These are phyloP conservation scores for Suillus tomentosus DNA, from an alignment of 768 basidiomycete genomes.

Conservation along the genomic window DNA sequence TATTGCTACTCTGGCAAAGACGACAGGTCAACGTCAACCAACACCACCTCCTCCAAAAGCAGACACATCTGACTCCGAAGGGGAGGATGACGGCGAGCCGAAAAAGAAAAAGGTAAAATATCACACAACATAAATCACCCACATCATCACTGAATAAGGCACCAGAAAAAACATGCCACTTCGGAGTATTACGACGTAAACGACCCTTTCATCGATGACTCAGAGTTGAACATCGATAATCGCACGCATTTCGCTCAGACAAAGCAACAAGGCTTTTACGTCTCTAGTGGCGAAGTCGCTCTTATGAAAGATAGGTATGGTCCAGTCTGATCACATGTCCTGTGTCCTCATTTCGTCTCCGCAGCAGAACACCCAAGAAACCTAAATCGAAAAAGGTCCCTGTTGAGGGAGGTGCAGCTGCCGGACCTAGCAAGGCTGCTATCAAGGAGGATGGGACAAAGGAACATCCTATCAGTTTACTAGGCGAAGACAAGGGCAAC, in stretches of 20 bases:
- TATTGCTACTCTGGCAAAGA: conserved; percentile 56
- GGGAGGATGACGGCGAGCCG: conserved; percentile 43
- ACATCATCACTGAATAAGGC: conserved; percentile 14
- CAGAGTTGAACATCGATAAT: conserved; percentile 87
- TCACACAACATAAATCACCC: background rate
- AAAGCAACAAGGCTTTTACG: conserved; percentile 92
- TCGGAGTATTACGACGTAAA: conserved; percentile 86
- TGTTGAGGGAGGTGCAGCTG: conserved; percentile 19
- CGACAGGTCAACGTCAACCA: conserved; percentile 62
- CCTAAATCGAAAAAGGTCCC: conserved; percentile 62
- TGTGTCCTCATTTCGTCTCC: conserved; percentile 18
- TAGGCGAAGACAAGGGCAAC: conserved; percentile 40
- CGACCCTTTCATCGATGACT: conserved; percentile 98
- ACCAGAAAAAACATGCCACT: conserved; percentile 53
- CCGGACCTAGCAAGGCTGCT: conserved; percentile 18
- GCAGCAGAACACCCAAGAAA: conserved; percentile 62
- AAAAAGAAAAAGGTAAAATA: conserved; percentile 41
- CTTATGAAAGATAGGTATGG: conserved; percentile 72
- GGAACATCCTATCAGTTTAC: conserved; percentile 52
- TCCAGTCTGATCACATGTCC: conserved; percentile 13
- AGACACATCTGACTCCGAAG: conserved; percentile 60
- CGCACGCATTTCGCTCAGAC: conserved; percentile 90
- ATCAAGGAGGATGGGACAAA: conserved; percentile 44
- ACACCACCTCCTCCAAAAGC: conserved; percentile 53
- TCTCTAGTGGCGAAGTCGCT: conserved; percentile 85